Percentiles rank a stretch among this genome's conserved stretches.
These are phyloP conservation scores for Lasiodiplodia hormozganensis DNA, from an alignment of 2,329 filamentous ascomycete genomes.

Conservation along the genomic window DNA sequence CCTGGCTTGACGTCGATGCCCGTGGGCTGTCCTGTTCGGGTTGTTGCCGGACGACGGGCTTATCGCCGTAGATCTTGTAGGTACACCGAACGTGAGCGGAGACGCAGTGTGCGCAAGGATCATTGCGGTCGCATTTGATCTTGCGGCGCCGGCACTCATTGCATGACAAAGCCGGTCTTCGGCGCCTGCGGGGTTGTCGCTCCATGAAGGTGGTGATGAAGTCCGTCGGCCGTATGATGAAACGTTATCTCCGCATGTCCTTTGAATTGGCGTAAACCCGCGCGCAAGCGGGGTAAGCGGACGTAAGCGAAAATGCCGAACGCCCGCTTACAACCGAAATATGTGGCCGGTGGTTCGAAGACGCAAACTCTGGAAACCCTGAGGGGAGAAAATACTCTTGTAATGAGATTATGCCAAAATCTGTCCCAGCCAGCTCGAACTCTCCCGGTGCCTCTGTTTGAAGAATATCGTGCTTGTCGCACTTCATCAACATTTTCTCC, in stretches of 20 bases:
- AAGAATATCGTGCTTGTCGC: too few species aligned
- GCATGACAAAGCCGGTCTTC: slow-evolving; percentile 33
- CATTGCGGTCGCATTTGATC: slow-evolving; percentile 38
- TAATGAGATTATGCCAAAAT: too few species aligned
- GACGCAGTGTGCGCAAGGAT: slow-evolving; percentile 37
- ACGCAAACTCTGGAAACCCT: too few species aligned
- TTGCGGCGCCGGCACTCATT: slow-evolving; percentile 38
- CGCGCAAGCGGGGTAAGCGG: too few species aligned
- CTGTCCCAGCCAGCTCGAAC: too few species aligned
- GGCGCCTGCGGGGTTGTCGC: neutral
- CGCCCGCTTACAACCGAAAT: too few species aligned
- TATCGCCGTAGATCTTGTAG: neutral
- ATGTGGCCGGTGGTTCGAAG: too few species aligned
- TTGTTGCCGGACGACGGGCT: neutral
- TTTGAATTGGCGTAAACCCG: too few species aligned
- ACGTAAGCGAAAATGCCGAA: too few species aligned
- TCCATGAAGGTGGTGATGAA: neutral
- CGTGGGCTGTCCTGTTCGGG: neutral
- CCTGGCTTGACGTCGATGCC: neutral
- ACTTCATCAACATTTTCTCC: too few species aligned
- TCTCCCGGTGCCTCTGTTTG: too few species aligned
- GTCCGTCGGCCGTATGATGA: neutral
- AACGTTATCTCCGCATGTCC: neutral
- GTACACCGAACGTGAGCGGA: slow-evolving; percentile 5
- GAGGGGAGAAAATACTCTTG: too few species aligned